Percentiles rank a stretch among this genome's conserved stretches.
phyloP scores from a whole-genome alignment of 352 stramenopile genomes.

The Lagenidium giganteum region DNA sequence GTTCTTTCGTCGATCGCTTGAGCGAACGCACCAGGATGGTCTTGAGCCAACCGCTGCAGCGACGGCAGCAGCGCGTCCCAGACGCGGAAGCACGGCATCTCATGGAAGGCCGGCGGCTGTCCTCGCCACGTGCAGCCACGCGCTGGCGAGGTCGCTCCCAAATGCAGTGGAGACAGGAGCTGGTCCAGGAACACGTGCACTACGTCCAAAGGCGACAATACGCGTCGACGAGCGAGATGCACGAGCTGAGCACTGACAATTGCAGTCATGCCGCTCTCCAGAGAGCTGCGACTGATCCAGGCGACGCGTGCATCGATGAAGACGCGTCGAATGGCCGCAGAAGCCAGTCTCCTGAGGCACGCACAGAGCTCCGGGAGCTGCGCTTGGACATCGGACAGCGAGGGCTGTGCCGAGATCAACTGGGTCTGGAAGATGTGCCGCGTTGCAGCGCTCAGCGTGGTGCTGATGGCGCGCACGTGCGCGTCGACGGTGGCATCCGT shows the following conservation, averaged over 20 bases:
- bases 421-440: slow-evolving; percentile 46
- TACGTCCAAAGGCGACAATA: slow-evolving; percentile 14
- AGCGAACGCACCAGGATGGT: slow-evolving; percentile 20
- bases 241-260: slow-evolving; percentile 51
- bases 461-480: too few species aligned
- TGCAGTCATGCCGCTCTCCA: slow-evolving; percentile 43
- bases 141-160: slow-evolving; percentile 14
- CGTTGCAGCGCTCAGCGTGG: slow-evolving; percentile 36
- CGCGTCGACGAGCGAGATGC: too few species aligned
- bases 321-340: slow-evolving; percentile 14
- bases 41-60: slow-evolving; percentile 27
- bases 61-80: slow-evolving; percentile 63
- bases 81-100: slow-evolving; percentile 52
- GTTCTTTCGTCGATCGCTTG: slow-evolving; percentile 15
- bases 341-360: slow-evolving; percentile 1
- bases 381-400: slow-evolving; percentile 23
- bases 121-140: slow-evolving; percentile 44
- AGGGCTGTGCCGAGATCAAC: slow-evolving; percentile 12
- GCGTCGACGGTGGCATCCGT: too few species aligned
- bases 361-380: slow-evolving; percentile 38
- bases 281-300: slow-evolving; percentile 52
- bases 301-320: slow-evolving; percentile 37
- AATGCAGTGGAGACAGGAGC: slow-evolving; percentile 28
- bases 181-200: slow-evolving; percentile 42
- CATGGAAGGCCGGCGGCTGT: slow-evolving; percentile 47